phyloP scores from a whole-genome alignment of 2,329 filamentous ascomycete genomes.

The Alternaria alternata region DNA sequence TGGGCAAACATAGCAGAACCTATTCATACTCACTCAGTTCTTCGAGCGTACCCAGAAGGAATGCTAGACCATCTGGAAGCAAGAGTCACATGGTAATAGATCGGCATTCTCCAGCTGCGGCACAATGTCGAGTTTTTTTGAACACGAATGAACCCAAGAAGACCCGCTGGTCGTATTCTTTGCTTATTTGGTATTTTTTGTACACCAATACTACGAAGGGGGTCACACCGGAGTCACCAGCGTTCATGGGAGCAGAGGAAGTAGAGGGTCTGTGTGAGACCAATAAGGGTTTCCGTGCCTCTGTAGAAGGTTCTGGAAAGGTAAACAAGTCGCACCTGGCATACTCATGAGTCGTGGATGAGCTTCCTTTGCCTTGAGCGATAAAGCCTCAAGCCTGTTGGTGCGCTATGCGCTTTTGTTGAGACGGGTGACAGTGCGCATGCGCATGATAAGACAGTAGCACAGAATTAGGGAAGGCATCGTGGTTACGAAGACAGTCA shows the following conservation, averaged over 20 bases:
- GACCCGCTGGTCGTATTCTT: not conserved
- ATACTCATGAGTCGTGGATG: not conserved
- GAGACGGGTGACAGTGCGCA: slow-evolving; percentile 1
- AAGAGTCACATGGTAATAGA: not conserved
- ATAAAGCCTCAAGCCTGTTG: slow-evolving; percentile 3
- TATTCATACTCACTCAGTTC: not conserved
- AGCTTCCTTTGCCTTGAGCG: not conserved
- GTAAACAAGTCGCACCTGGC: not conserved
- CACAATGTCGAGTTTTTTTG: not conserved
- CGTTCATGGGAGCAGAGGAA: not conserved
- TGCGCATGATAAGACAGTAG: not conserved
- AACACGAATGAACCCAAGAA: not conserved
- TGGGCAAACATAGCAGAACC: not conserved
- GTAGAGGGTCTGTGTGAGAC: not conserved
- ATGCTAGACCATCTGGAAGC: slow-evolving; percentile 33
- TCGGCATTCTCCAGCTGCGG: not conserved
- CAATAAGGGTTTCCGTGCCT: not conserved
- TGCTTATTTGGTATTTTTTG: not conserved
- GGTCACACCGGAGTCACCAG: not conserved
- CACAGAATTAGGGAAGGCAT: not conserved
- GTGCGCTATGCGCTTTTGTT: slow-evolving; percentile 4
- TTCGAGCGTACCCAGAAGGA: not conserved
- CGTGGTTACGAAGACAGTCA: not conserved
- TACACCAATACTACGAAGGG: not conserved
- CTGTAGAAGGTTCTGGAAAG: not conserved